Evolutionary conservation across 192 early-diverging fungal genomes (phyloP).

Genomic region (Phlyctochytrium arcticum): DNA sequence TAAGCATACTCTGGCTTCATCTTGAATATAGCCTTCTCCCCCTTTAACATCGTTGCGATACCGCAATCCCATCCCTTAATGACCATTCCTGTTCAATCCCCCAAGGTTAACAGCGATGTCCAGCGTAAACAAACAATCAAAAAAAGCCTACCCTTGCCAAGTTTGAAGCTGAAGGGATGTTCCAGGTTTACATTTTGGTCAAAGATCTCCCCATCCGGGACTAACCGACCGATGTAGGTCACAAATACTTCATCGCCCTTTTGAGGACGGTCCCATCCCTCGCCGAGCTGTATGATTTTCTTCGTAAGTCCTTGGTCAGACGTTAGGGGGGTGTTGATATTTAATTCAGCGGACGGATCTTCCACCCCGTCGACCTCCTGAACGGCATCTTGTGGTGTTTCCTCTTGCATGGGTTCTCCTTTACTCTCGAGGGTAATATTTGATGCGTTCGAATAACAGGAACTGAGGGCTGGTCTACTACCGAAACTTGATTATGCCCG

Average conservation of each 20-base stretch:
- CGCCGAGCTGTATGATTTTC: not conserved
- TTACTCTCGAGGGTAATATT: no score
- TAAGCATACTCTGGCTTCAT: slow-evolving; percentile 60
- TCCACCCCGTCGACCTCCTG: no score
- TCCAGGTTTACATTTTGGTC: slow-evolving; percentile 25
- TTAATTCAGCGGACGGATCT: no score
- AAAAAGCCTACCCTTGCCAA: slow-evolving; percentile 41
- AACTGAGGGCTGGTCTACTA: no score
- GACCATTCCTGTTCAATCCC: slow-evolving; percentile 38
- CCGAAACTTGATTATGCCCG: no score
- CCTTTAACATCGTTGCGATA: slow-evolving; percentile 55
- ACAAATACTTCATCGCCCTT: slow-evolving; percentile 23
- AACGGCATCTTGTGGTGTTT: no score
- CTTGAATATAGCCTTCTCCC: slow-evolving; percentile 57
- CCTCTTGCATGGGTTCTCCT: no score
- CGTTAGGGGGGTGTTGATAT: no score
- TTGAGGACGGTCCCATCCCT: slow-evolving; percentile 12
- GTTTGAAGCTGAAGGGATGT: slow-evolving; percentile 58
- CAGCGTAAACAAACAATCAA: slow-evolving; percentile 13
- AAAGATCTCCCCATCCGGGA: slow-evolving; percentile 25
- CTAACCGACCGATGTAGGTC: slow-evolving; percentile 25
- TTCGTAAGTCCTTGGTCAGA: not conserved
- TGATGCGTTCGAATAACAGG: no score
- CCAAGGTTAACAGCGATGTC: slow-evolving; percentile 36
- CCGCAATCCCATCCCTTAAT: slow-evolving; percentile 68